Base-by-base conservation (phyloP, 805 yeast species). In the Metschnikowia picachoensis region DNA sequence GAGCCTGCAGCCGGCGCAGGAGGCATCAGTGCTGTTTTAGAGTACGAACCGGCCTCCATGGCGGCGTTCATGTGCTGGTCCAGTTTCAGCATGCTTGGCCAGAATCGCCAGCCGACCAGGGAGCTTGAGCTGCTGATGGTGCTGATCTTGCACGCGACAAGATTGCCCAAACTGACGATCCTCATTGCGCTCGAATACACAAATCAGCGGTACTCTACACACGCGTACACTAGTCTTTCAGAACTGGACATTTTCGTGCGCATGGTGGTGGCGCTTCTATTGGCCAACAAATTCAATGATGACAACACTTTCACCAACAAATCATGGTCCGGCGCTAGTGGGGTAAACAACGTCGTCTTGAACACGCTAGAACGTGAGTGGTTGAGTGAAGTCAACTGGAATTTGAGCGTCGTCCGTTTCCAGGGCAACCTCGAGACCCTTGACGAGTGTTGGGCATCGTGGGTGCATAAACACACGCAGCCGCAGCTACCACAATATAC, bases 271-370 rank as follows among this genome's bases (percentile, higher is more conserved):
- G 77, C 95, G 3, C 74, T 92, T 37, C 79, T 92, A 32, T 72
- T 92, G 50, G 95, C 97, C 39, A 92, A 92, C 72, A 92, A 92
- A 69, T 88, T 89, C 65, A 89, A 91, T 62, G 98, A 92, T 67
- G 99, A 92, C 70, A 90, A 92, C 68, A 92, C 97, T 28, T 92
- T 92, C 62, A 89, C 96, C 50, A 92, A 92, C 69, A 83, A 82
- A 60, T 88, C 97, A 8, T 92, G 99, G 99, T 79, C 89, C 35
- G 90, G 89, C 51, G 98, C 97, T n/a, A 87, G 97, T 5, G 95
- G 95, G 15, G 76, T 92, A 51, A 66, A 79, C 7, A 73, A 87
- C 39, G 60, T 60, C 2, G 66, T 76, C 31, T 74, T 92, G 51
- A 89, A 91, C 59, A 58, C 62, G 14, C 68, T 80, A 50, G 99